phyloP scores from a whole-genome alignment of 768 basidiomycete species.

The Hericium erinaceus region DNA sequence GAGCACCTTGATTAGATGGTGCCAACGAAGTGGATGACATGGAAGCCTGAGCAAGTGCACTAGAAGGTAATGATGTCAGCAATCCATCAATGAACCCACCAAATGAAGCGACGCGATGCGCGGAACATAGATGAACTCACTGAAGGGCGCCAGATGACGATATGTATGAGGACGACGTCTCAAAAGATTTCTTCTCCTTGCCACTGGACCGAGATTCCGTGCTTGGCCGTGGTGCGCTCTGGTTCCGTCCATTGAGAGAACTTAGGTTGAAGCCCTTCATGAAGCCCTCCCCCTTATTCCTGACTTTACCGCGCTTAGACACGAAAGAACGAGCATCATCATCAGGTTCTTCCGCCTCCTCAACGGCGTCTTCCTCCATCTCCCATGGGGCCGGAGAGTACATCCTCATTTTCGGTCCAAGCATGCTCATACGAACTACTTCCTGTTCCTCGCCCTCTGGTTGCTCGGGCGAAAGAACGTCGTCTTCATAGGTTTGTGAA shows the following conservation, averaged over 20 bases:
- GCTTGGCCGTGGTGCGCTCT: conserved; percentile 44
- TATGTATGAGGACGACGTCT: conserved; percentile 41
- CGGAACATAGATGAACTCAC: conserved; percentile 33
- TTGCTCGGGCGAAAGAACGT: conserved; percentile 4
- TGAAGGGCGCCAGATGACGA: conserved; percentile 47
- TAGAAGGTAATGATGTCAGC: conserved; percentile 18
- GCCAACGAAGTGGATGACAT: conserved; percentile 47
- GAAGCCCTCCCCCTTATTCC: conserved; percentile 25
- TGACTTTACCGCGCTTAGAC: conserved; percentile 19
- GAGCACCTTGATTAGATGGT: conserved; percentile 22
- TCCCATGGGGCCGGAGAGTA: conserved; percentile 83
- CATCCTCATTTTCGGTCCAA: conserved; percentile 78
- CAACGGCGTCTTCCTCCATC: conserved; percentile 37
- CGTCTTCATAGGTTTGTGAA: conserved; percentile 4
- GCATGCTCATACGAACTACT: conserved; percentile 52
- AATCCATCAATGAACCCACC: not conserved
- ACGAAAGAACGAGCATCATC: conserved; percentile 24
- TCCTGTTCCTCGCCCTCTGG: conserved; percentile 31
- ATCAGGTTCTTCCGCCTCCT: conserved; percentile 40
- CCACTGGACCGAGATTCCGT: conserved; percentile 51
- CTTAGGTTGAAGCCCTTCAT: conserved; percentile 38
- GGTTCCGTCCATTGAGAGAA: conserved; percentile 25
- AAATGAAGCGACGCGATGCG: conserved; percentile 1
- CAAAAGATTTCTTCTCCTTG: conserved; percentile 48
- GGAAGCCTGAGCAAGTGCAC: conserved; percentile 53